These are phyloP conservation scores for Smittium culicis DNA, from an alignment of 371 early-diverging fungal species.

Conservation along the genomic window DNA sequence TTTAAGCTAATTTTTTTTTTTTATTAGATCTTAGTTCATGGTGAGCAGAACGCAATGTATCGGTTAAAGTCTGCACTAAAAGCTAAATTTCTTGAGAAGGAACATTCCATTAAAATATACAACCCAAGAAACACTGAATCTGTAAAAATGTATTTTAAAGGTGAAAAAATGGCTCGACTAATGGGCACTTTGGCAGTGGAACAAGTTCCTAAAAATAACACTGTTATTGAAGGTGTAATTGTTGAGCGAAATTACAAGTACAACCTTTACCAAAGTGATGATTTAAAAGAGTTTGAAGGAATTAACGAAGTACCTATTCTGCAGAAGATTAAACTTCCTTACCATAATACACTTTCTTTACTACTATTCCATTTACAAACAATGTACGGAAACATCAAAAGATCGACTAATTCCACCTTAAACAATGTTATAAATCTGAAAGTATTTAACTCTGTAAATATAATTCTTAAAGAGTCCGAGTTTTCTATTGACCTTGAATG, in stretches of 20 bases:
- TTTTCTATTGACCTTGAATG: slow-evolving; percentile 68
- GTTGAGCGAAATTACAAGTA: slow-evolving; percentile 82
- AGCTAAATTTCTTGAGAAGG: slow-evolving; percentile 48
- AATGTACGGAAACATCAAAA: slow-evolving; percentile 61
- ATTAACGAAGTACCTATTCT: slow-evolving; percentile 57
- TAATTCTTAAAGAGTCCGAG: slow-evolving; percentile 38
- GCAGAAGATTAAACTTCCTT: slow-evolving; percentile 66
- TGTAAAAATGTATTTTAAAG: slow-evolving; percentile 82
- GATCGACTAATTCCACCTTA: slow-evolving; percentile 30
- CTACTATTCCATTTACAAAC: slow-evolving; percentile 77
- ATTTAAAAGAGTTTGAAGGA: slow-evolving; percentile 45
- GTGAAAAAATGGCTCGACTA: slow-evolving; percentile 87
- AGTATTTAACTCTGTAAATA: slow-evolving; percentile 66
- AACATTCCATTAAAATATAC: slow-evolving; percentile 71
- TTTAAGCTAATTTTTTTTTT: slow-evolving; percentile 30
- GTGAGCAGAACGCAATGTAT: slow-evolving; percentile 98
- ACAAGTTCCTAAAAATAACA: slow-evolving; percentile 23
- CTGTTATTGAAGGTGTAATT: slow-evolving; percentile 47
- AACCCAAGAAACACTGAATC: slow-evolving; percentile 93
- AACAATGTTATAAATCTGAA: slow-evolving; percentile 18
- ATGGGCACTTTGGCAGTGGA: slow-evolving; percentile 75
- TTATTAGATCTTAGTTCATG: slow-evolving; percentile 79
- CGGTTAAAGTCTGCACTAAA: slow-evolving; percentile 82
- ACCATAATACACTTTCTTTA: slow-evolving; percentile 59
- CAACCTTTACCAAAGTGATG: slow-evolving; percentile 50